phyloP scores from a whole-genome alignment of 2,329 filamentous ascomycete genomes.

The Byssochlamys sp. region DNA sequence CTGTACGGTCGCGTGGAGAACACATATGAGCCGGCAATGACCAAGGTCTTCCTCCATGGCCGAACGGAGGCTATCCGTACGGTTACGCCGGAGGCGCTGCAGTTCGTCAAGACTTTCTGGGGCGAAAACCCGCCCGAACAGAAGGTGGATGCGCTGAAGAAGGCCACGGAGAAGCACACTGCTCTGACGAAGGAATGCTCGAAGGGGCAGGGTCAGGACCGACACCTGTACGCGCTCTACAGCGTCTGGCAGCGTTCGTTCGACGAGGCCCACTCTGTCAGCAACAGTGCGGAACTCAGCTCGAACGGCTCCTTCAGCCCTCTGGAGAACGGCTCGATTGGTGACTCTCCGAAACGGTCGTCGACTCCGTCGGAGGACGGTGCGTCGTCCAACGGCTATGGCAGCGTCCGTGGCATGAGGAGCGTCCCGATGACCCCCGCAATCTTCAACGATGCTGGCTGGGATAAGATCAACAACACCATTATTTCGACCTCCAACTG shows the following conservation, averaged over 20 bases:
- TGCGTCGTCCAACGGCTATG: conserved; percentile 44
- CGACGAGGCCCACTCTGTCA: conserved; percentile 56
- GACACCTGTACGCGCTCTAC: conserved; percentile 87
- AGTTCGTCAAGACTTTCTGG: conserved; percentile 92
- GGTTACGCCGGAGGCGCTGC: conserved; percentile 71
- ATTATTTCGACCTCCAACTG: conserved; percentile 97
- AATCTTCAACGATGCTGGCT: conserved; percentile 78
- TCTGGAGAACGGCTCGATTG: conserved; percentile 19
- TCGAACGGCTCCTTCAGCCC: conserved; percentile 59
- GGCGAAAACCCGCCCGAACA: conserved; percentile 70
- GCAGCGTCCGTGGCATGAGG: conserved; percentile 42
- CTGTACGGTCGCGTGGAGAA: conserved; percentile 89
- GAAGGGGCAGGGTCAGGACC: conserved; percentile 81
- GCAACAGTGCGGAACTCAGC: conserved; percentile 41
- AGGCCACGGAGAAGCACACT: conserved; percentile 75
- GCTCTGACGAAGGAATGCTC: conserved; percentile 72
- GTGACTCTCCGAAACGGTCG: conserved; percentile 18
- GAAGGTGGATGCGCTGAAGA: conserved; percentile 77
- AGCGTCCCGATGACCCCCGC: conserved; percentile 49
- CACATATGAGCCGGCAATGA: conserved; percentile 97
- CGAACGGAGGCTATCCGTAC: conserved; percentile 87
- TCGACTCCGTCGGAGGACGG: conserved; percentile 37
- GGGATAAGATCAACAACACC: conserved; percentile 91
- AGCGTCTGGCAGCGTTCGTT: conserved; percentile 87
- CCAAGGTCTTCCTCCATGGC: conserved; percentile 84